Percentiles rank a stretch among this genome's conserved stretches.
These are phyloP conservation scores for Chlorella sorokiniana DNA, from an alignment of 139 green algal species.

Conservation along the genomic window DNA sequence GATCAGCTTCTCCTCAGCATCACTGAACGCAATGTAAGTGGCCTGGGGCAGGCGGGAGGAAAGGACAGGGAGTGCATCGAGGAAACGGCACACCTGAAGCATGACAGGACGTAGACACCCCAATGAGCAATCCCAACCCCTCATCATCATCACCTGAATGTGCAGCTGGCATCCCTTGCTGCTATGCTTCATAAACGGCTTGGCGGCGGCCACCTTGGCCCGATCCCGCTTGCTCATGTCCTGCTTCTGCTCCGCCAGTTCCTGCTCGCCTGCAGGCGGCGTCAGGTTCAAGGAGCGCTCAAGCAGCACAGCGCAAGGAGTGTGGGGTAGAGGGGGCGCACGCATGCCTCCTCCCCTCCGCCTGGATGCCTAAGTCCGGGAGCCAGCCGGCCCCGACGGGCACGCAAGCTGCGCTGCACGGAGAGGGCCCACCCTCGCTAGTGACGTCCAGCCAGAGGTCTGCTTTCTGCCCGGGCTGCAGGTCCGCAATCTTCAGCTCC, in stretches of 20 bases:
- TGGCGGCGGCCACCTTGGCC: constrained; percentile 8
- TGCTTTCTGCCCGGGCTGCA: neutral
- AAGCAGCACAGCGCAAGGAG: too few relatives aligned
- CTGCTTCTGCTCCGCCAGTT: constrained; percentile 1
- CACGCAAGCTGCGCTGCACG: neutral
- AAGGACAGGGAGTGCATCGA: too few relatives aligned
- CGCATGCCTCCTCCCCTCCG: too few relatives aligned
- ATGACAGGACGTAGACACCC: too few relatives aligned
- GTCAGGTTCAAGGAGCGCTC: too few relatives aligned
- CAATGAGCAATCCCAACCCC: too few relatives aligned
- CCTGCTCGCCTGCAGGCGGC: constrained; percentile 7
- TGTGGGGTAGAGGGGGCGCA: too few relatives aligned
- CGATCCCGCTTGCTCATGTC: constrained; percentile 28
- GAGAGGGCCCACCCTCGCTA: neutral
- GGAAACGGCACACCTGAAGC: neutral
- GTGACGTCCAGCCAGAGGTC: constrained; percentile 33
- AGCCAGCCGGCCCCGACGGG: neutral
- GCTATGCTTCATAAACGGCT: neutral
- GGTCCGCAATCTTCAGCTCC: neutral
- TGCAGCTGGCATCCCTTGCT: constrained; percentile 25
- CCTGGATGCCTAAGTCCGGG: too few relatives aligned
- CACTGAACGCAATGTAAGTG: constrained; percentile 20
- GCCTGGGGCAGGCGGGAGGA: too few relatives aligned
- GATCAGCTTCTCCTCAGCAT: constrained; percentile 26
- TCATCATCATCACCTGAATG: neutral